phyloP scores from a whole-genome alignment of 176 grass and related monocot genomes.

The Carex cristatella region DNA sequence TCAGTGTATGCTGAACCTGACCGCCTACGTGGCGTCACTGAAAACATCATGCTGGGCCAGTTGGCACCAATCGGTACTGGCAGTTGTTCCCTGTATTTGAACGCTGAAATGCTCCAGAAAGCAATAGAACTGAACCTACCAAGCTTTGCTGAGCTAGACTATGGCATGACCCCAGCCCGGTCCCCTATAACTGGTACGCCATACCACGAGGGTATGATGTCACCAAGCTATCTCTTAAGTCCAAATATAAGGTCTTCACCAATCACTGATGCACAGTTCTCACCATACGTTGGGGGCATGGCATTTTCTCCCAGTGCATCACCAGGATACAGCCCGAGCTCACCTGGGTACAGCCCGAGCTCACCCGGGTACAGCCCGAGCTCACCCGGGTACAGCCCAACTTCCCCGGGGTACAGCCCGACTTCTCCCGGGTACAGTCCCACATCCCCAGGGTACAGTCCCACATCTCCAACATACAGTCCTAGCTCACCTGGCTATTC shows the following conservation, averaged over 20 bases:
- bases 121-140: slow-evolving; percentile 97
- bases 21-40: slow-evolving; percentile 79
- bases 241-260: slow-evolving; percentile 89
- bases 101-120: slow-evolving; percentile 88
- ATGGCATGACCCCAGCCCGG: slow-evolving; percentile 68
- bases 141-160: slow-evolving; percentile 71
- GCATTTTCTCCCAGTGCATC: slow-evolving; percentile 72
- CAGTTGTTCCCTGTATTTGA: slow-evolving; percentile 71
- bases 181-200: slow-evolving; percentile 77
- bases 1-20: slow-evolving; percentile 91
- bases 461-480: slow-evolving; percentile 44
- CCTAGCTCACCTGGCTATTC: slow-evolving; percentile 79
- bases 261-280: slow-evolving; percentile 80
- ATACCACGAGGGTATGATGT: slow-evolving; percentile 96
- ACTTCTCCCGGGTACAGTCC: slow-evolving; percentile 67
- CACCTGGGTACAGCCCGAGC: slow-evolving; percentile 64
- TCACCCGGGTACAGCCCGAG: slow-evolving; percentile 72
- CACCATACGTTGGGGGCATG: slow-evolving; percentile 90
- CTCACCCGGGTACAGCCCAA: slow-evolving; percentile 67
- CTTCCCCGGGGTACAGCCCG: slow-evolving; percentile 55
- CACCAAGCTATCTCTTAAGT: slow-evolving; percentile 82
- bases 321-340: slow-evolving; percentile 80
- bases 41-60: slow-evolving; percentile 96
- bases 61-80: slow-evolving; percentile 90
- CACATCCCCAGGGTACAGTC: slow-evolving; percentile 55